A percentile compares a stretch with the other conserved stretches of the same genome.
phyloP scores from a whole-genome alignment of 208 protist genomes.

The Wallacemonas sp. region DNA sequence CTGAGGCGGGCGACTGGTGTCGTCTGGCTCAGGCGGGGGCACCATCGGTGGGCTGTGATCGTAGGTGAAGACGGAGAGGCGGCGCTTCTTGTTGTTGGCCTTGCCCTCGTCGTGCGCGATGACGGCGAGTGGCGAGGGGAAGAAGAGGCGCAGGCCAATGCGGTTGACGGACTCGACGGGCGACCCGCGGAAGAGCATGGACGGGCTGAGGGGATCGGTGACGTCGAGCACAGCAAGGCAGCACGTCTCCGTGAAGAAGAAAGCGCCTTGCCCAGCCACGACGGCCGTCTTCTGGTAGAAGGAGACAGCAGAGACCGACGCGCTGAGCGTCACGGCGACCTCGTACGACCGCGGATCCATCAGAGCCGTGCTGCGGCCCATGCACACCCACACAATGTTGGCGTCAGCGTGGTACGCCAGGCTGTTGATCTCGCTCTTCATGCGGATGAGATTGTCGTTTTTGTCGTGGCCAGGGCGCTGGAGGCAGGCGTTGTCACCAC shows the following conservation, averaged over 20 bases:
- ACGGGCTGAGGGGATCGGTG: conserved; percentile 46
- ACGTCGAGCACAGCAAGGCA: conserved; percentile 76
- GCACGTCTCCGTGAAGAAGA: conserved; percentile 42
- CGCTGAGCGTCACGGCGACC: conserved; percentile 35
- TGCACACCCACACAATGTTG: conserved; percentile 68
- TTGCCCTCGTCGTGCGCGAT: conserved; percentile 44
- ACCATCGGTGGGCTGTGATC: conserved; percentile 45
- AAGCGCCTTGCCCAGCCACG: conserved; percentile 60
- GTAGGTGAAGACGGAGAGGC: conserved; percentile 78
- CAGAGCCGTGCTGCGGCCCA: conserved; percentile 48
- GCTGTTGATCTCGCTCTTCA: conserved; percentile 65
- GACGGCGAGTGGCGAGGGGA: conserved; percentile 56
- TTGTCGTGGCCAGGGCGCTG: conserved; percentile 36
- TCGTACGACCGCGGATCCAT: conserved; percentile 69
- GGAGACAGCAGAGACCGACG: conserved; percentile 55
- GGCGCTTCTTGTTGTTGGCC: conserved; percentile 33
- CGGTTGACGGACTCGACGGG: conserved; percentile 36
- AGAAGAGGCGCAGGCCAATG: conserved; percentile 66
- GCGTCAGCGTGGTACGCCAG: conserved; percentile 67
- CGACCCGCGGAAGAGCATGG: conserved; percentile 55
- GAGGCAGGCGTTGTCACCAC: conserved; percentile 67
- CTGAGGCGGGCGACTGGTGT: conserved; percentile 16
- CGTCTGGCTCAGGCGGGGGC: conserved; percentile 48
- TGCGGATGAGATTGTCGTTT: conserved; percentile 65
- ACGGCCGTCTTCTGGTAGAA: conserved; percentile 76